Percentiles rank a stretch among this genome's conserved stretches.
Evolutionary conservation across 1,284 basidiomycete species (phyloP).

Genomic region (Ustilago tritici): DNA sequence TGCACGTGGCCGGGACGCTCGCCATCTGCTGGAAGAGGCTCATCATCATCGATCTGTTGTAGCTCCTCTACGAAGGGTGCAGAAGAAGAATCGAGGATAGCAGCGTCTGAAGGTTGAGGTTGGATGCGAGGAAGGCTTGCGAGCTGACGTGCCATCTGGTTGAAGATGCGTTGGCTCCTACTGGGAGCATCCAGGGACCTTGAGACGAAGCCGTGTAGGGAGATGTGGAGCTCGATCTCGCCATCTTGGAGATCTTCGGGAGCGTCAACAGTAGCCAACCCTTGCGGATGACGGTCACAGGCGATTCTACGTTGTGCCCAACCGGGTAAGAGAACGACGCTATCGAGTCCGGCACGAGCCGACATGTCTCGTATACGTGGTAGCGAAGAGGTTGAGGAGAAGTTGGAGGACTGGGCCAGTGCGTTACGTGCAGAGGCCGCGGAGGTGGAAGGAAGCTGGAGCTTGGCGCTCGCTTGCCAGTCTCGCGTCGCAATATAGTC

Average conservation of each 20-base stretch:
- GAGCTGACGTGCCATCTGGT: conserved; percentile 54
- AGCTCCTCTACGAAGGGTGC: conserved; percentile 37
- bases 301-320: conserved; percentile 51
- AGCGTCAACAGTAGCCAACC: conserved; percentile 41
- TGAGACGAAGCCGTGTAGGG: conserved; percentile 41
- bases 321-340: conserved; percentile 45
- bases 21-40: neutral
- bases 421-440: neutral
- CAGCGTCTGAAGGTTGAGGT: conserved; percentile 14
- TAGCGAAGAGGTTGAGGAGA: conserved; percentile 20
- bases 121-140: conserved; percentile 45
- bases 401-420: conserved; percentile 12
- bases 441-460: conserved; percentile 24
- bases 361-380: conserved; percentile 33
- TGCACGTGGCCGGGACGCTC: conserved; percentile 8
- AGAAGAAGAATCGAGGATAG: conserved; percentile 23
- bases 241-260: conserved; percentile 52
- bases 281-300: conserved; percentile 50
- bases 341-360: conserved; percentile 27
- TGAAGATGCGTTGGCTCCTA: conserved; percentile 50
- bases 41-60: conserved; percentile 25
- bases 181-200: conserved; percentile 36
- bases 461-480: conserved; percentile 34
- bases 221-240: conserved; percentile 50
- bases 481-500: conserved; percentile 44